Conservation (phyloP, 1,284 basidiomycete species). For the Sanghuangporus weigelae region DNA sequence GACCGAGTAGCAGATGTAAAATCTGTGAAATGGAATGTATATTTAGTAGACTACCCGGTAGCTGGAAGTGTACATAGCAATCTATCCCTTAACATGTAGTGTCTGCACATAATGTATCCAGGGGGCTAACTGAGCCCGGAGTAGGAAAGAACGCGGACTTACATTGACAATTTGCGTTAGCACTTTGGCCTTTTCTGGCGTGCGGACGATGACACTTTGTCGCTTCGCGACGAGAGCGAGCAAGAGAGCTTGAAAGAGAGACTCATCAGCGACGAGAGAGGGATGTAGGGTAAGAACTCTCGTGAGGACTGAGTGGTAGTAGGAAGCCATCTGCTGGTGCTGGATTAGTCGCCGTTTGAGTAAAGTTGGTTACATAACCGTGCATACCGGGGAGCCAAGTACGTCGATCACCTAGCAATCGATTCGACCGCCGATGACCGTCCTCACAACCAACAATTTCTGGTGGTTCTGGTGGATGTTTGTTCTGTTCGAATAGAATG, state of each 20-base stretch:
- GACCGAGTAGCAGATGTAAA: slow-evolving; percentile 52
- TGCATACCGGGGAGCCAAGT: not conserved
- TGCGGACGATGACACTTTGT: slow-evolving; percentile 56
- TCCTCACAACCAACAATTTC: not conserved
- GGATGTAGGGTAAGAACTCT: slow-evolving; percentile 40
- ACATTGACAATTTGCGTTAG: slow-evolving; percentile 52
- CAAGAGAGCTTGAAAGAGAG: slow-evolving; percentile 60
- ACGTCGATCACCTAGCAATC: not conserved
- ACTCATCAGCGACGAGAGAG: slow-evolving; percentile 38
- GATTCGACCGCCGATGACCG: not conserved
- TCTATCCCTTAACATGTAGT: slow-evolving; percentile 6
- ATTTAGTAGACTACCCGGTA: not conserved
- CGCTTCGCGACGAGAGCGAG: slow-evolving; percentile 56
- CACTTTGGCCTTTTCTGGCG: slow-evolving; percentile 50
- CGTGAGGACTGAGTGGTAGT: slow-evolving; percentile 46
- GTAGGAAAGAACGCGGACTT: slow-evolving; percentile 28
- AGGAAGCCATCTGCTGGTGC: slow-evolving; percentile 26
- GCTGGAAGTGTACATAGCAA: slow-evolving; percentile 1
- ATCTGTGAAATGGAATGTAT: slow-evolving; percentile 34
- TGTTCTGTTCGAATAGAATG: not conserved
- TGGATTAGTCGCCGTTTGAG: not conserved
- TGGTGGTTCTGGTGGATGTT: no score
- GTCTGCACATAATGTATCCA: not conserved
- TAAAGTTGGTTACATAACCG: not conserved
- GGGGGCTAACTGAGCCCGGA: not conserved